Evolutionary conservation across 768 basidiomycete genomes (phyloP), one percentile per base, ranked within the genome.

Genomic region (Coprinopsis sp.): DNA sequence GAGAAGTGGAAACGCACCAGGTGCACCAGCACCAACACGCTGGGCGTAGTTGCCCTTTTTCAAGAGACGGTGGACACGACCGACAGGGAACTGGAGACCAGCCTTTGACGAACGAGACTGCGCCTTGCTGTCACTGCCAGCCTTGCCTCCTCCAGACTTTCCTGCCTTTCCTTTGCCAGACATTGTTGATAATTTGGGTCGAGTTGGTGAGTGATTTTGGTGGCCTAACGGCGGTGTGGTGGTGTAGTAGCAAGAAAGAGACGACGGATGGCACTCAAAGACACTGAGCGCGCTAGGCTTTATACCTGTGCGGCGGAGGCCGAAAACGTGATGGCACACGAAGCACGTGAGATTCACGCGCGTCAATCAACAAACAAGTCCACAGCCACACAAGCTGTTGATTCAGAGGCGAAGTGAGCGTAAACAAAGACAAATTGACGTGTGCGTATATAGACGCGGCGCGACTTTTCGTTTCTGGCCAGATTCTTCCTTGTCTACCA

Each of bases 1-100:
- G 10, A 21, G 43, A 31, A 25, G 44, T 18, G 6, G 37, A 34
- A 27, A 64, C 67, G 23, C 52, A 84, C 84, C 84, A 60, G 91
- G 88, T 53, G 91, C 87, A 71, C 90, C 89, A 46, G 89, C 87
- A 68, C 91, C 90, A 52, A 92, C 82, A 64, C 91, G 86, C 56
- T 87, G 83, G 40, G 86, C 84, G 54, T 90, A 91, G 74, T 91
- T 91, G 44, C 89, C 89, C 66, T 79, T 80, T 76, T 90, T 90
- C 66, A 91, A 65, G 33, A 90, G 79, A 79, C 87, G 82, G 71
- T 89, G 90, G 51, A 91, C 81, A 85, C 90, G 90, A 76, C 90
- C 90, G 56, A 92, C 89, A 44, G 90, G 90, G 74, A 92, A 88
- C 63, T 87, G 82, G 46, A 86, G 78, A 56, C 84, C 84, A 11